Conservation (phyloP, 1,284 basidiomycete species). For the Malassezia obtusa region DNA sequence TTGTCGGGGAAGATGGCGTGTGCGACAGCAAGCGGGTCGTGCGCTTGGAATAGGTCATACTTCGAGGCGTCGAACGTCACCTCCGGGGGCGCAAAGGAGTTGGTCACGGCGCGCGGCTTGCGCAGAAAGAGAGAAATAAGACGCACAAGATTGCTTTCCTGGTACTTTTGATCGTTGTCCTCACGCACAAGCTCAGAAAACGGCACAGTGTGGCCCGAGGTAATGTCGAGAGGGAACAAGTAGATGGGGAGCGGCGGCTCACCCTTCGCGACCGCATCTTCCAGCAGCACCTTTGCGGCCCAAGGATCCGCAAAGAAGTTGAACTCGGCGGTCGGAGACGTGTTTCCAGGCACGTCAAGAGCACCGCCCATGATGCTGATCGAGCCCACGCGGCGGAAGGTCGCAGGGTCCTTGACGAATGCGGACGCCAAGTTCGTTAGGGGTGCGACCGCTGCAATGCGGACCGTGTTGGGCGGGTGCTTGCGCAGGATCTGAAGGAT, state of each 20-base stretch:
- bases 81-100: slow-evolving; percentile 27
- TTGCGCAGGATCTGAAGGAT: slow-evolving; percentile 60
- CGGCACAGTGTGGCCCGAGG: slow-evolving; percentile 31
- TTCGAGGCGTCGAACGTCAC: slow-evolving; percentile 26
- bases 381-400: slow-evolving; percentile 56
- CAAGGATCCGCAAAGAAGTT: slow-evolving; percentile 90
- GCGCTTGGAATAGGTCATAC: slow-evolving; percentile 38
- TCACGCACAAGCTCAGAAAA: slow-evolving; percentile 27
- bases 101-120: slow-evolving; percentile 37
- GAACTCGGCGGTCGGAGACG: slow-evolving; percentile 54
- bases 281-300: slow-evolving; percentile 55
- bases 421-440: slow-evolving; percentile 73
- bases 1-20: slow-evolving; percentile 29
- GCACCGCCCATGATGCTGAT: slow-evolving; percentile 94
- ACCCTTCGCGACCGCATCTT: slow-evolving; percentile 18
- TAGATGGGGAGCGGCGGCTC: slow-evolving; percentile 30
- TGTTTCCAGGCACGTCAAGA: slow-evolving; percentile 80
- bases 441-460: slow-evolving; percentile 77
- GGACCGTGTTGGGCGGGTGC: slow-evolving; percentile 59
- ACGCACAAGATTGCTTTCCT: slow-evolving; percentile 16
- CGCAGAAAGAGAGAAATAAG: slow-evolving; percentile 33
- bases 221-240: slow-evolving; percentile 40
- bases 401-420: slow-evolving; percentile 56
- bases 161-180: slow-evolving; percentile 5
- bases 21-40: slow-evolving; percentile 42